Conservation (phyloP, 371 early-diverging fungal species). For the Mortierella sp. region DNA sequence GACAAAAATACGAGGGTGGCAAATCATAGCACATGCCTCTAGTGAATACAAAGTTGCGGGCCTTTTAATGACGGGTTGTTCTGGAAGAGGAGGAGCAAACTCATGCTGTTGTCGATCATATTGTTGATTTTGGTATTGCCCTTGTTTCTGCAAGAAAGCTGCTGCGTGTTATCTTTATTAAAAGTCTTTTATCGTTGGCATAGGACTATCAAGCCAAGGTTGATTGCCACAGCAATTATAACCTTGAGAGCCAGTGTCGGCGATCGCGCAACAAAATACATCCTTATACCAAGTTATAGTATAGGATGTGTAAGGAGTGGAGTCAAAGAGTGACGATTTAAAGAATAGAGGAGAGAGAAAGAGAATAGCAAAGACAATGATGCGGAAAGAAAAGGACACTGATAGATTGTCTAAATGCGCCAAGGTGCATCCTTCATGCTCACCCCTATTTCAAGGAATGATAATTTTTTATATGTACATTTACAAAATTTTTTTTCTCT, state of each 20-base stretch:
- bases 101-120: not conserved
- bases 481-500: not conserved
- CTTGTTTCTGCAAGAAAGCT: not conserved
- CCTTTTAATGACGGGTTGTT: not conserved
- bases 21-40: not conserved
- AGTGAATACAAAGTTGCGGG: slow-evolving; percentile 6
- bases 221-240: slow-evolving; percentile 3
- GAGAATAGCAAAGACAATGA: not conserved
- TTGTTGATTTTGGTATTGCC: not conserved
- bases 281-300: not conserved
- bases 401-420: not conserved
- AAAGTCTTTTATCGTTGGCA: slow-evolving; percentile 11
- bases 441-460: too few relatives aligned
- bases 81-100: not conserved
- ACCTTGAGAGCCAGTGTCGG: slow-evolving; percentile 12
- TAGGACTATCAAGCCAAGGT: slow-evolving; percentile 3
- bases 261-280: slow-evolving; percentile 3
- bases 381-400: not conserved
- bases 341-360: not conserved
- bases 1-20: not conserved
- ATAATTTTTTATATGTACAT: slow-evolving; percentile 4
- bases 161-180: not conserved
- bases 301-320: not conserved
- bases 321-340: not conserved
- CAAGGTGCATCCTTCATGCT: too few relatives aligned